Conservation (phyloP, 2,329 filamentous ascomycete genomes). For the Xylaria sp. region DNA sequence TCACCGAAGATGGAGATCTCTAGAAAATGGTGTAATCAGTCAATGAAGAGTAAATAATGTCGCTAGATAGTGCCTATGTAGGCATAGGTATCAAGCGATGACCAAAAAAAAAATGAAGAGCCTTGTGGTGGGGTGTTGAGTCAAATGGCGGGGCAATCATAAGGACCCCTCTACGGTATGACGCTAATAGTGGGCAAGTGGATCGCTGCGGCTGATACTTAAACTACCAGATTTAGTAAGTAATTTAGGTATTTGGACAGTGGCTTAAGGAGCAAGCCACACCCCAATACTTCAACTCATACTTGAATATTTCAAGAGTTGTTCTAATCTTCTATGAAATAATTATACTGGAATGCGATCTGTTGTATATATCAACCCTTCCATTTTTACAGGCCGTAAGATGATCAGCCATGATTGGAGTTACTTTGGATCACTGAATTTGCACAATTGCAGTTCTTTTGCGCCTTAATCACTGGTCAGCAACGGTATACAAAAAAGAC, state of each 20-base stretch:
- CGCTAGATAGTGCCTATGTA: slow-evolving; percentile 2
- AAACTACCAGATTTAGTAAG: slow-evolving; percentile 5
- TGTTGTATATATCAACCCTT: too few relatives aligned
- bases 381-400: too few relatives aligned
- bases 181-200: slow-evolving; percentile 1
- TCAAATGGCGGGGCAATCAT: slow-evolving; percentile 31
- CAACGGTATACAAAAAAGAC: too few relatives aligned
- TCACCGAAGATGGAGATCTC: slow-evolving; percentile 21
- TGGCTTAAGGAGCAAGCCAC: not conserved
- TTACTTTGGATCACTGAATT: too few relatives aligned
- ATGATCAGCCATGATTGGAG: too few relatives aligned
- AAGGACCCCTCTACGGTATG: slow-evolving; percentile 19
- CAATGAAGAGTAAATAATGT: not conserved
- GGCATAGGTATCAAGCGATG: slow-evolving; percentile 8
- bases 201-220: not conserved
- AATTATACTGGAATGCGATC: too few relatives aligned
- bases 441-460: too few relatives aligned
- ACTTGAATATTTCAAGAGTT: too few relatives aligned
- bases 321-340: not conserved
- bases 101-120: slow-evolving; percentile 20
- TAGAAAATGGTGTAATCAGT: slow-evolving; percentile 3
- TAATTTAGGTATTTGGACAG: not conserved
- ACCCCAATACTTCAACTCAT: not conserved
- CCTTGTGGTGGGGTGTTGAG: slow-evolving; percentile 32
- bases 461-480: too few relatives aligned